Evolutionary conservation across 768 basidiomycete species (phyloP).

Genomic region (Lentinula boryana): DNA sequence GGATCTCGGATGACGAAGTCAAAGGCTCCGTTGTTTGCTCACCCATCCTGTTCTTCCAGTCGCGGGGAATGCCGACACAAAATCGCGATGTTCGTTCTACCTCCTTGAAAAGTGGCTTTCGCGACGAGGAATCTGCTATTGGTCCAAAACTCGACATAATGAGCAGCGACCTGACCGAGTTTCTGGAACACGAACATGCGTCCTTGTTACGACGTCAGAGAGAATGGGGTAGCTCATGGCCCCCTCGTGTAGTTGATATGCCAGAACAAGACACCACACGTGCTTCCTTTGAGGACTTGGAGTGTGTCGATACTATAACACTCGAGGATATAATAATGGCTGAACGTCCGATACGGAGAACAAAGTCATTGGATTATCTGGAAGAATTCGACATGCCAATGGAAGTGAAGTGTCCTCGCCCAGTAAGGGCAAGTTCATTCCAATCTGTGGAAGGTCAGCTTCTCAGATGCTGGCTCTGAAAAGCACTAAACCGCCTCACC

Average conservation of each 20-base stretch:
- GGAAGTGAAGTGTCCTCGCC: neutral
- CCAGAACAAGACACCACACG: neutral
- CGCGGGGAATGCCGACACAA: neutral
- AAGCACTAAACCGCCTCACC: neutral
- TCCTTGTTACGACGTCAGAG: neutral
- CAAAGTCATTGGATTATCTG: neutral
- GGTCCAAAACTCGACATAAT: neutral
- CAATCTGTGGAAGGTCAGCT: neutral
- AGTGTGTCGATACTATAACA: neutral
- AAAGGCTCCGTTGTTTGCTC: neutral
- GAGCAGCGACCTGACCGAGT: neutral
- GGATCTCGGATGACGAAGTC: neutral
- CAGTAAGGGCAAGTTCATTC: neutral
- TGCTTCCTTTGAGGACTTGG: neutral
- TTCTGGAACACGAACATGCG: neutral
- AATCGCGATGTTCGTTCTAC: neutral
- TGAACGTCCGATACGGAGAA: neutral
- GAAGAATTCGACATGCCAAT: neutral
- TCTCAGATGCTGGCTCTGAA: neutral
- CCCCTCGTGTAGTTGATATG: neutral
- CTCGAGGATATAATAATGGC: neutral
- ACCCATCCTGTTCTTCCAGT: neutral
- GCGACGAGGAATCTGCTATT: neutral
- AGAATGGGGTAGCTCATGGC: neutral
- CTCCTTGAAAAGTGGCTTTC: neutral